Percentiles rank a stretch among this genome's conserved stretches.
phyloP scores from a whole-genome alignment of 805 yeast genomes.

The Yamadazyma insecticola region DNA sequence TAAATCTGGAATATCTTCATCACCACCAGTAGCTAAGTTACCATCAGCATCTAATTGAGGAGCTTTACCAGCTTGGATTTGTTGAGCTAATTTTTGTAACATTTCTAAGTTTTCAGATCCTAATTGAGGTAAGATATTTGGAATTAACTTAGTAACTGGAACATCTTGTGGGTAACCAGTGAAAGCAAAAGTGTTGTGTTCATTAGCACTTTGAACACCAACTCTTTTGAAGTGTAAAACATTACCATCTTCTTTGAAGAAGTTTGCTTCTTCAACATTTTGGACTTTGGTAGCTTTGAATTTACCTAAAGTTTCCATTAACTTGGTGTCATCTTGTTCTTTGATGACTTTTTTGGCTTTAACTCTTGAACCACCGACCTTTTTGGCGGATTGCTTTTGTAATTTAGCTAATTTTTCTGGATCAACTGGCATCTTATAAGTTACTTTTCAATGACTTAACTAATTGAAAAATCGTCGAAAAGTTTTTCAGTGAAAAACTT shows the following conservation, averaged over 20 bases:
- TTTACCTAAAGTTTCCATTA: slow-evolving; percentile 84
- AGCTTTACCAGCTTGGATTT: slow-evolving; percentile 62
- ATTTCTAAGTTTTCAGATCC: slow-evolving; percentile 93
- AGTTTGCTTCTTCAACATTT: slow-evolving; percentile 94
- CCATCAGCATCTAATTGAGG: slow-evolving; percentile 38
- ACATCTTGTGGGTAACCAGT: slow-evolving; percentile 94
- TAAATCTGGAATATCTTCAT: slow-evolving; percentile 71
- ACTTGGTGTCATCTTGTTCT: slow-evolving; percentile 86
- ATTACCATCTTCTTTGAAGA: slow-evolving; percentile 94
- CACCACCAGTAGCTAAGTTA: slow-evolving; percentile 40
- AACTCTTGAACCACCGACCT: slow-evolving; percentile 85
- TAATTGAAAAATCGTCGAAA: slow-evolving; percentile 15
- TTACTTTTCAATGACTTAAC: background rate
- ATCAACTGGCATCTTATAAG: slow-evolving; percentile 69
- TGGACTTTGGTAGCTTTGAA: slow-evolving; percentile 84
- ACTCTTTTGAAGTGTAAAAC: slow-evolving; percentile 95
- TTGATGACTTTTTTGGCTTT: slow-evolving; percentile 76
- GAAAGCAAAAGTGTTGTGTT: slow-evolving; percentile 88
- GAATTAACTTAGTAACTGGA: slow-evolving; percentile 86
- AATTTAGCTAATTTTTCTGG: slow-evolving; percentile 92
- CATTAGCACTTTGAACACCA: slow-evolving; percentile 90
- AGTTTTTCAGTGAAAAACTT: slow-evolving; percentile 2
- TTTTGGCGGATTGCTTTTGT: slow-evolving; percentile 76
- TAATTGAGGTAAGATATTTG: slow-evolving; percentile 91
- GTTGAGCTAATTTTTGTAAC: slow-evolving; percentile 85